Conservation (phyloP, 108 stramenopile species). For the Fistulifera pelliculosa region DNA sequence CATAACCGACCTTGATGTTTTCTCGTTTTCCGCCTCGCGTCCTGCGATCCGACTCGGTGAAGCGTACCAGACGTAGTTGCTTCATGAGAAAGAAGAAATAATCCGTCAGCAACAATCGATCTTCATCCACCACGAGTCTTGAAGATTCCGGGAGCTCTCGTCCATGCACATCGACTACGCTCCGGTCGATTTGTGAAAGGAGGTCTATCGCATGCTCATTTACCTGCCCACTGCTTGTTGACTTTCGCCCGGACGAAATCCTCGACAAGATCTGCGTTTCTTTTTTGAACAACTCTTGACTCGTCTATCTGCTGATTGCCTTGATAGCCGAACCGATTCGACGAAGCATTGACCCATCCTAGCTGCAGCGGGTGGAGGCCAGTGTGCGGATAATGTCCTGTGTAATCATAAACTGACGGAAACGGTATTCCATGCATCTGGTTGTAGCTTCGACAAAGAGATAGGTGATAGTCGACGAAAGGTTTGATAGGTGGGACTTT, state of each 20-base stretch:
- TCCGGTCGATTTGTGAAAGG: neutral
- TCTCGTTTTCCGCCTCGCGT: conserved; percentile 87
- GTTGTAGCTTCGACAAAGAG: conserved; percentile 37
- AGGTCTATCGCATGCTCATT: neutral
- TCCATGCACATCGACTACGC: conserved; percentile 15
- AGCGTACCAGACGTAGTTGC: conserved; percentile 70
- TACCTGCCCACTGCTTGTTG: neutral
- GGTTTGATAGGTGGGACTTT: conserved; percentile 32
- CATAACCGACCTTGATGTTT: conserved; percentile 72
- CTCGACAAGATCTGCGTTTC: neutral
- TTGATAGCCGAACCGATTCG: no score
- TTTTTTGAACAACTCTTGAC: neutral
- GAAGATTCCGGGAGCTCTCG: conserved; percentile 11
- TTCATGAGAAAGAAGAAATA: conserved; percentile 84
- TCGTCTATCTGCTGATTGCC: neutral
- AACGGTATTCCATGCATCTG: no score
- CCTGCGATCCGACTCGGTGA: conserved; percentile 76
- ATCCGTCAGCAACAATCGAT: conserved; percentile 65
- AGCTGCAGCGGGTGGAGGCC: no score
- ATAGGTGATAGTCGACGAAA: conserved; percentile 48
- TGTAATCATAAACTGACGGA: no score
- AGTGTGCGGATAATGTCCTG: no score
- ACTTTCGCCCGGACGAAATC: neutral
- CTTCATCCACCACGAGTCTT: conserved; percentile 39
- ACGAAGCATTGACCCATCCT: no score